These are phyloP conservation scores for Globisporangium orthogonon DNA, from an alignment of 352 stramenopile genomes.

Conservation along the genomic window DNA sequence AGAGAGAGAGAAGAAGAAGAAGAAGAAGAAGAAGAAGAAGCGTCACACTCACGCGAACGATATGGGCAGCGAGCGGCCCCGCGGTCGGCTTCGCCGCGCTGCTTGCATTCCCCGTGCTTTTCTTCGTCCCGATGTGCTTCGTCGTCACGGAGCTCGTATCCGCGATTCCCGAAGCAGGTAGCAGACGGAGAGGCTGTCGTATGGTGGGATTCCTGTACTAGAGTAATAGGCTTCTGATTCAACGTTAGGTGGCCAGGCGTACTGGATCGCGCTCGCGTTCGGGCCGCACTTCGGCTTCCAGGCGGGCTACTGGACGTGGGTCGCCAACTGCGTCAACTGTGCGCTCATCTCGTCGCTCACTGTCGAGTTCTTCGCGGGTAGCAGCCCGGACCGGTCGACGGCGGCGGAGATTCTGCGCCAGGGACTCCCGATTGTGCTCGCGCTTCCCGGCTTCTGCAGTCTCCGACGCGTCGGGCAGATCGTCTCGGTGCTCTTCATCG, in stretches of 20 bases:
- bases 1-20: too few species aligned
- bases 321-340: constrained; percentile 72
- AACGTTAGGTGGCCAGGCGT: constrained; percentile 35
- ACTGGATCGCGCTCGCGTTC: constrained; percentile 66
- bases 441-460: constrained; percentile 37
- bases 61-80: constrained; percentile 27
- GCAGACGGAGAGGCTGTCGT: too few species aligned
- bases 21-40: too few species aligned
- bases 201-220: too few species aligned
- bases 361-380: constrained; percentile 21
- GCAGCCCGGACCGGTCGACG: constrained; percentile 15
- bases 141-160: constrained; percentile 43
- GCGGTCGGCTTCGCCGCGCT: constrained; percentile 28
- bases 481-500: constrained; percentile 19
- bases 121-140: constrained; percentile 41
- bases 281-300: constrained; percentile 66
- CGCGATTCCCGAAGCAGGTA: constrained; percentile 30
- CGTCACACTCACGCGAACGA: too few species aligned
- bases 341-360: constrained; percentile 59
- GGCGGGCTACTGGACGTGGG: constrained; percentile 78
- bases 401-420: constrained; percentile 37
- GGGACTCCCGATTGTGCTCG: constrained; percentile 42
- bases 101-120: constrained; percentile 31
- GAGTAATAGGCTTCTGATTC: neutral
- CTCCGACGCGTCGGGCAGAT: constrained; percentile 32